These are phyloP conservation scores for Debaryomyces tyrocola DNA, from an alignment of 805 yeast species.

Conservation along the genomic window DNA sequence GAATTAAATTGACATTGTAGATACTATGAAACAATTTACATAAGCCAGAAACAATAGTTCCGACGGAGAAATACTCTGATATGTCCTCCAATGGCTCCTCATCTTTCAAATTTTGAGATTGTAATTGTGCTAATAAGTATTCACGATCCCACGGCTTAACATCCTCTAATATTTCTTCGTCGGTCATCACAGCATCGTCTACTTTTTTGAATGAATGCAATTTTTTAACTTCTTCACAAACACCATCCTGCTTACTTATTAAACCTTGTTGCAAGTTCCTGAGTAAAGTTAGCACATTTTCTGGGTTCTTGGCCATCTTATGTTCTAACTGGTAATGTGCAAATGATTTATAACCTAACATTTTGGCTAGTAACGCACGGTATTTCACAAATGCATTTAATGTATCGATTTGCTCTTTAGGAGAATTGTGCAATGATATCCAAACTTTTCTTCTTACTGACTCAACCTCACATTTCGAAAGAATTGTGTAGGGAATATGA, in stretches of 20 bases:
- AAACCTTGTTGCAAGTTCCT: constrained; percentile 52
- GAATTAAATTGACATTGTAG: constrained; percentile 76
- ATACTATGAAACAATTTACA: constrained; percentile 66
- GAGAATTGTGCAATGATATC: constrained; percentile 69
- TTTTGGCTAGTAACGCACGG: constrained; percentile 68
- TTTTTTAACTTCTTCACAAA: constrained; percentile 55
- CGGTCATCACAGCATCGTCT: constrained; percentile 5
- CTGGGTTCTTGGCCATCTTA: constrained; percentile 85
- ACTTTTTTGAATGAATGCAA: constrained; percentile 32
- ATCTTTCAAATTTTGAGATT: constrained; percentile 18
- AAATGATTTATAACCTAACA: constrained; percentile 69
- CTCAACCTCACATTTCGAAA: constrained; percentile 58
- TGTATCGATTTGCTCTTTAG: constrained; percentile 57
- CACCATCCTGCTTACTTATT: constrained; percentile 39
- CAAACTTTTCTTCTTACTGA: constrained; percentile 67
- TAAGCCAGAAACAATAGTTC: constrained; percentile 82
- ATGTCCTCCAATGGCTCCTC: constrained; percentile 46
- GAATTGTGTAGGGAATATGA: constrained; percentile 60
- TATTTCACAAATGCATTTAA: constrained; percentile 60
- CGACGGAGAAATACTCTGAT: constrained; percentile 76
- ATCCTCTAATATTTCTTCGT: constrained; percentile 38
- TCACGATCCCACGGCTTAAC: constrained; percentile 94
- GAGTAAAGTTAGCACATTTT: constrained; percentile 71
- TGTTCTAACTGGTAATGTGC: constrained; percentile 82
- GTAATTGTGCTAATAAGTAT: constrained; percentile 39